Evolutionary conservation across 768 basidiomycete genomes (phyloP).

Genomic region (Suillus bovinus): DNA sequence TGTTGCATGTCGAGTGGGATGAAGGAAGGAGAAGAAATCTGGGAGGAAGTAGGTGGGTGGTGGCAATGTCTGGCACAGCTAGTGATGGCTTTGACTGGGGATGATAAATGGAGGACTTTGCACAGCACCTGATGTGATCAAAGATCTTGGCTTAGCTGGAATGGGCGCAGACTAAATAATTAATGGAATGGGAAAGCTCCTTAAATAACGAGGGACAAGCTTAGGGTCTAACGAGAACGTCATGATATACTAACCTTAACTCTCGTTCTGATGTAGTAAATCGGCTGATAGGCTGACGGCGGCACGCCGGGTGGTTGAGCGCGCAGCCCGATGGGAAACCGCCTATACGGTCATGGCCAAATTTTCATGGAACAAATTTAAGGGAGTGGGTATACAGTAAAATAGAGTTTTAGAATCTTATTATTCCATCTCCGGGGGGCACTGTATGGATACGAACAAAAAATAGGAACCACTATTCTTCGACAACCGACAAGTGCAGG

Average conservation of each 20-base stretch:
- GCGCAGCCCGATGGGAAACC: slow-evolving; percentile 28
- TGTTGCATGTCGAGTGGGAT: slow-evolving; percentile 49
- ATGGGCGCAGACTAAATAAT: slow-evolving; percentile 7
- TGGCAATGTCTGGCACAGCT: slow-evolving; percentile 1
- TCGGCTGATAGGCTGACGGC: slow-evolving; percentile 22
- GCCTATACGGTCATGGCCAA: slow-evolving; percentile 20
- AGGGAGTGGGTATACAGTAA: slow-evolving; percentile 17
- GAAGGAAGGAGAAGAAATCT: slow-evolving; percentile 6
- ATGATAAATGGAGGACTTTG: slow-evolving; percentile 1
- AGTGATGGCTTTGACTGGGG: background rate
- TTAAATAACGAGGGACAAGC: slow-evolving; percentile 31
- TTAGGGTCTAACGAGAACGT: slow-evolving; percentile 20
- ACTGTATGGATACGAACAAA: slow-evolving; percentile 7
- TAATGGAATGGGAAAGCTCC: slow-evolving; percentile 14
- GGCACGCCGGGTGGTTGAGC: slow-evolving; percentile 26
- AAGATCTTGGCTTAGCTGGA: background rate
- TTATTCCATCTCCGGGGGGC: slow-evolving; percentile 11
- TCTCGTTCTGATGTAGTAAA: slow-evolving; percentile 34
- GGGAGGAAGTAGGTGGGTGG: background rate
- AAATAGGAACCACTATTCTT: slow-evolving; percentile 1
- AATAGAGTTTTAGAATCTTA: slow-evolving; percentile 34
- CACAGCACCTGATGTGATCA: slow-evolving; percentile 7
- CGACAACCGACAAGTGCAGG: background rate
- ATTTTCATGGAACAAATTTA: slow-evolving; percentile 22
- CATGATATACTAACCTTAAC: slow-evolving; percentile 30